Evolutionary conservation across 192 early-diverging fungal genomes (phyloP), one percentile per base, ranked within the genome.

Genomic region (Coemansia sp.): DNA sequence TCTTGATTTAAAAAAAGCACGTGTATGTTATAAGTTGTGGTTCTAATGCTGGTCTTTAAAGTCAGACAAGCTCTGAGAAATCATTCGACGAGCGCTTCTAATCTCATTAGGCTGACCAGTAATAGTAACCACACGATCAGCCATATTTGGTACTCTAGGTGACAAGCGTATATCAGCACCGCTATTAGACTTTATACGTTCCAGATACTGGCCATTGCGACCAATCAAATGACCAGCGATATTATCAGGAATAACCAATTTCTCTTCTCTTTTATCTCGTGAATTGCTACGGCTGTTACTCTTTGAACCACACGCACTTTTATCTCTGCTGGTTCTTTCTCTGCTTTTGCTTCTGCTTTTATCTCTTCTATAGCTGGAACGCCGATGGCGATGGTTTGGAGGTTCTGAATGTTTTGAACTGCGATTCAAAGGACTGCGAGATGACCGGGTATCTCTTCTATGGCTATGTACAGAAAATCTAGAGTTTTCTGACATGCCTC

Each of bases 151-250:
- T 13, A 60, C 43, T 1, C 72, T 50, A 11, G 64, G 72, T 20
- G 72, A 75, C 35, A 75, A 48, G 13, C 40, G 28, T 15, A 75
- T 67, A 1, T 42, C 50, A 15, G 72, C 60, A 26, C 72, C 72
- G 27, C 72, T 67, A 30, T 52, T 46, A 3, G 37, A 37, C 26
- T 53, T 34, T 9, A 75, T 44, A 9, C 33, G 25, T 17, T 32
- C 46, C 43, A 75, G 22, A 37, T 56, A 33, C 27, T 27, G 46
- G 15, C 72, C 72, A 17, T 55, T 75, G 51, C 72, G 60, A 18
- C 72, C 72, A 23, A 75, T 75, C 29, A 75, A 47, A 28, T 56
- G 60, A 0, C 72, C 72, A 45, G 64, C 72, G 18, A 67, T 27
- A 28, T 30, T 35, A 30, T 75, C 64, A 8, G 72, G 45, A n/a